Evolutionary conservation across 1,284 basidiomycete species (phyloP), one percentile per base, ranked within the genome.

Genomic region (Mycena sp.): DNA sequence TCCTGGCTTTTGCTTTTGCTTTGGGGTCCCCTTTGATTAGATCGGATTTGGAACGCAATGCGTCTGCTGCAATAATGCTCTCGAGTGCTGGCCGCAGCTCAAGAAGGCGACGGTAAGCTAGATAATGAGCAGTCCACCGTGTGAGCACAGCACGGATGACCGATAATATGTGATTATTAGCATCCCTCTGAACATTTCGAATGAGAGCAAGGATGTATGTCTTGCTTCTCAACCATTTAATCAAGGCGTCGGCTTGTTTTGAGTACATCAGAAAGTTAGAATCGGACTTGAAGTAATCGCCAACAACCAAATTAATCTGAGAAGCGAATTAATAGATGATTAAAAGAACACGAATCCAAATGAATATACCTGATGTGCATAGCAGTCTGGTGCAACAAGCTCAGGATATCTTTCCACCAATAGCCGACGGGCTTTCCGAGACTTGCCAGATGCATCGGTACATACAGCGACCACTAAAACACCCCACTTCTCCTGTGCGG

Each of bases 281-380:
- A 21, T 49, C 56, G 32, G 41, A 38, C 54, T 73, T 73, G 56
- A 77, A 71, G 56, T 74, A 75, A 48, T 78, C 72, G 0, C 71
- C 69, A 28, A 77, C 73, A 60, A 78, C 56, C 25, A 77, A 70
- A 44, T 77, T 76, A 19, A 77, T n/a, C n/a, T n/a, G n/a, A n/a
- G n/a, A n/a, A n/a, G n/a, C n/a, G n/a, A n/a, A n/a, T n/a, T n/a
- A n/a, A n/a, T n/a, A n/a, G n/a, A n/a, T n/a, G n/a, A n/a, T n/a
- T n/a, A n/a, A n/a, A n/a, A n/a, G n/a, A n/a, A n/a, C n/a, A n/a
- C n/a, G n/a, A n/a, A n/a, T n/a, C n/a, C n/a, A n/a, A n/a, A n/a
- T n/a, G n/a, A n/a, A n/a, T n/a, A n/a, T n/a, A n/a, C 68, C 71
- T 76, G 75, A 68, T 77, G 75, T 10, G 71, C 69, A 65, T 69